Evolutionary conservation across 225 moss, liverwort and hornwort species (phyloP), one percentile per base, ranked within the genome.

Genomic region (Pseudoscleropodium purum): DNA sequence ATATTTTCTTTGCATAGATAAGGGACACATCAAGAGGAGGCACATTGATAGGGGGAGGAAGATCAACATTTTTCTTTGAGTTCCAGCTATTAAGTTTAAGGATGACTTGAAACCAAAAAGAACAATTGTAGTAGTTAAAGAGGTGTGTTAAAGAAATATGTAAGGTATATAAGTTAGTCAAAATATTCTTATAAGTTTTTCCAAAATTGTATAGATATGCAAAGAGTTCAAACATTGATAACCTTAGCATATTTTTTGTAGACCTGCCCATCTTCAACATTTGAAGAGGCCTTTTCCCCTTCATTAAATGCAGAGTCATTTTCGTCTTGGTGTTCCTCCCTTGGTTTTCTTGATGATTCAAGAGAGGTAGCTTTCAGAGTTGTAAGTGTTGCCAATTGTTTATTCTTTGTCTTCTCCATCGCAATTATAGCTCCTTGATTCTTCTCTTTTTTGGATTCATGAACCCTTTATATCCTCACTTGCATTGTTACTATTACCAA

Each of bases 321-420:
- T 62, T 69, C 92, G 61, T 91, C 79, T 88, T 90, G 83, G 76
- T 67, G 62, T 70, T 82, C 75, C 83, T 82, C 87, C 25, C 73
- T 65, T 62, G 84, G 59, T 62, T 75, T 84, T 83, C 88, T 75
- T 36, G 82, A 75, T 66, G 85, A 69, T 83, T 85, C 90, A 78
- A 91, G 91, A 79, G 88, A 82, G 76, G 83, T 80, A 47, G 81
- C 86, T 51, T 91, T 90, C 83, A 91, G 87, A 91, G 94, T 92
- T 85, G 92, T 93, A 80, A 94, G 88, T 51, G 94, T 93, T 87
- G 94, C 94, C 89, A 94, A 90, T 70, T 93, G 93, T 85, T 94
- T 93, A 61, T 92, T 93, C 92, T 94, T 94, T 39, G 94, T 94
- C 90, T 94, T 94, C 27, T 92, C 93, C 94, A 94, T 94, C 77